phyloP scores from a whole-genome alignment of 2,329 filamentous ascomycete species.

The Stylonectria norvegica region DNA sequence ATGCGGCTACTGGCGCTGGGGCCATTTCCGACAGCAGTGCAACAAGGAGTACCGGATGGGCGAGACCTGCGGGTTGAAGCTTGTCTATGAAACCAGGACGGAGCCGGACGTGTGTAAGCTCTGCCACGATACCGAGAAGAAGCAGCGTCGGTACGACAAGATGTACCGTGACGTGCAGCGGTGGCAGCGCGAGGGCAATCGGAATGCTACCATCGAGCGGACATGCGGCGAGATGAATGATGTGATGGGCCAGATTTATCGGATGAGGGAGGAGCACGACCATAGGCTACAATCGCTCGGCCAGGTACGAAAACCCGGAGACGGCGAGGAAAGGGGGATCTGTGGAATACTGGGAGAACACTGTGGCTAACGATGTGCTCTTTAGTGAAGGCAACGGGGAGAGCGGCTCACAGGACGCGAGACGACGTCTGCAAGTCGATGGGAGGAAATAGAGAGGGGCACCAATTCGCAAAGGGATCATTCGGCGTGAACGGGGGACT shows the following conservation, averaged over 20 bases:
- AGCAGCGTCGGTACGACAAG: slow-evolving; percentile 69
- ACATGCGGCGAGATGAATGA: slow-evolving; percentile 67
- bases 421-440: slow-evolving; percentile 7
- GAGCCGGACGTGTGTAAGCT: slow-evolving; percentile 70
- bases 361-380: slow-evolving; percentile 13
- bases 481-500: neutral
- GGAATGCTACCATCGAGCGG: slow-evolving; percentile 67
- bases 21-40: slow-evolving; percentile 88
- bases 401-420: slow-evolving; percentile 15
- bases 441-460: slow-evolving; percentile 3
- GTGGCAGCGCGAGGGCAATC: slow-evolving; percentile 74
- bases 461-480: neutral
- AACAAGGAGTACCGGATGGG: slow-evolving; percentile 92
- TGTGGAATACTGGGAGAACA: slow-evolving; percentile 7
- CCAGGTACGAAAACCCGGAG: slow-evolving; percentile 22
- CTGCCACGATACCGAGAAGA: slow-evolving; percentile 87
- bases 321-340: slow-evolving; percentile 12
- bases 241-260: slow-evolving; percentile 57
- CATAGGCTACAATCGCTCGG: slow-evolving; percentile 34
- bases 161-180: slow-evolving; percentile 71
- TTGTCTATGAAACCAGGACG: slow-evolving; percentile 71
- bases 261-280: slow-evolving; percentile 42
- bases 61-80: slow-evolving; percentile 92
- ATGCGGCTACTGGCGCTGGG: slow-evolving; percentile 94
- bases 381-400: slow-evolving; percentile 12